Evolutionary conservation across 768 basidiomycete species (phyloP).

Genomic region (Psilocybe cubensis): DNA sequence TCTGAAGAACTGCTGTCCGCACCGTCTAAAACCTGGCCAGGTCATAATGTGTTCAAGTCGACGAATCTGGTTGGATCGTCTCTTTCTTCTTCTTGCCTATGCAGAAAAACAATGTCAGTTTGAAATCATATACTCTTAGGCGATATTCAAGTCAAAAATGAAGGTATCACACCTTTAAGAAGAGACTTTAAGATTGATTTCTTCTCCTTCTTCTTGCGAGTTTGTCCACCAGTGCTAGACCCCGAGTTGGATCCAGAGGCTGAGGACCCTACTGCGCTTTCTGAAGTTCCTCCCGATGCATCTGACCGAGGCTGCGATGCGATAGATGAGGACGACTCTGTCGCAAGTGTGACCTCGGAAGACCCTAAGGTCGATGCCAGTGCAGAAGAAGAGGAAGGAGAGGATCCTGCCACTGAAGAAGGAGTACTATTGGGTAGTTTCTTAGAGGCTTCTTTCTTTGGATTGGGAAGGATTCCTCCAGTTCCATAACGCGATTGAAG

Average conservation of each 20-base stretch:
- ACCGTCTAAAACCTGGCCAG: too few species aligned
- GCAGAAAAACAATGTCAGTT: background rate
- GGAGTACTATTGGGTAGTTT: constrained; percentile 21
- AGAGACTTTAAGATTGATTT: constrained; percentile 21
- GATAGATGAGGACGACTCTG: background rate
- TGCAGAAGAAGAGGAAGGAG: background rate
- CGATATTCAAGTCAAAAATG: background rate
- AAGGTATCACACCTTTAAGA: constrained; percentile 23
- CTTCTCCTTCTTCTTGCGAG: constrained; percentile 15
- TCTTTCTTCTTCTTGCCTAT: constrained; percentile 1
- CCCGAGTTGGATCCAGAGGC: constrained; percentile 5
- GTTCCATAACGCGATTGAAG: constrained; percentile 41
- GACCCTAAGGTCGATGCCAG: background rate
- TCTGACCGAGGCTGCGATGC: background rate
- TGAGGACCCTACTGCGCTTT: background rate
- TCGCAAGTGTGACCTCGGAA: background rate
- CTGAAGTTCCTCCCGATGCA: background rate
- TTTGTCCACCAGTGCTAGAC: background rate
- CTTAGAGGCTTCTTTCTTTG: constrained; percentile 29
- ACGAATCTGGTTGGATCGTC: too few species aligned
- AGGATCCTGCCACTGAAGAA: background rate
- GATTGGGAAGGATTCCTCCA: constrained; percentile 27
- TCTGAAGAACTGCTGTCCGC: too few species aligned
- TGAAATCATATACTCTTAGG: too few species aligned
- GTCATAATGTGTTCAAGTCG: too few species aligned